Conservation (phyloP, 2,329 filamentous ascomycete species). For the Diaporthe citriasiana region DNA sequence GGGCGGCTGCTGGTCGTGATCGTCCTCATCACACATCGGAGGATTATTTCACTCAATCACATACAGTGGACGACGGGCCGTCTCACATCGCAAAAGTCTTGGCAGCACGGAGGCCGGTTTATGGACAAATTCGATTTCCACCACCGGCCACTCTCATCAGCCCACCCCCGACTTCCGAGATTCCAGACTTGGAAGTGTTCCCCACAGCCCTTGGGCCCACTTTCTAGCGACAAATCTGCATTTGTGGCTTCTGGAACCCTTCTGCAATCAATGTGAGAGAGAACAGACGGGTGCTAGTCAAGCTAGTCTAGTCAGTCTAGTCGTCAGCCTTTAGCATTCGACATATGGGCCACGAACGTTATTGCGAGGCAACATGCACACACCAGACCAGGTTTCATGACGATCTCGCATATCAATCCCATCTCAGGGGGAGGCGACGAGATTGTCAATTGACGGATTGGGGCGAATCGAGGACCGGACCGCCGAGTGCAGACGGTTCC, state of each 20-base stretch:
- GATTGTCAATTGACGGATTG: neutral
- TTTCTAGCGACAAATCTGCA: constrained; percentile 3
- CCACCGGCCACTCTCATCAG: constrained; percentile 34
- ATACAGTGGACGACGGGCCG: neutral
- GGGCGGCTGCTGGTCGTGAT: constrained; percentile 17
- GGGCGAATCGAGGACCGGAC: constrained; percentile 1
- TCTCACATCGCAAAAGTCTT: constrained; percentile 33
- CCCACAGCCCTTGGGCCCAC: constrained; percentile 10
- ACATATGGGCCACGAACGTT: neutral
- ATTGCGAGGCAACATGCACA: constrained; percentile 4
- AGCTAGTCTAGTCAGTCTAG: neutral
- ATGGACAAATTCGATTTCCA: constrained; percentile 31
- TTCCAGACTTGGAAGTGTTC: constrained; percentile 21
- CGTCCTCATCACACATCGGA: constrained; percentile 16
- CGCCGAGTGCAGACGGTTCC: neutral
- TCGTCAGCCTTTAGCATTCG: neutral
- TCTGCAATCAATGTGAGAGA: constrained; percentile 36
- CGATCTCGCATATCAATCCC: neutral
- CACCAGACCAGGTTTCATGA: constrained; percentile 5
- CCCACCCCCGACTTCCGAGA: constrained; percentile 38
- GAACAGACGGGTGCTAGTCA: constrained; percentile 1
- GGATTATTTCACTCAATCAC: constrained; percentile 4
- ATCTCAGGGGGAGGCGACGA: constrained; percentile 20
- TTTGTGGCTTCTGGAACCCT: constrained; percentile 34
- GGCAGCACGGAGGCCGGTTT: constrained; percentile 20